Evolutionary conservation across 257 asterid species (phyloP).

Genomic region (Nyctanthes arbortristis): DNA sequence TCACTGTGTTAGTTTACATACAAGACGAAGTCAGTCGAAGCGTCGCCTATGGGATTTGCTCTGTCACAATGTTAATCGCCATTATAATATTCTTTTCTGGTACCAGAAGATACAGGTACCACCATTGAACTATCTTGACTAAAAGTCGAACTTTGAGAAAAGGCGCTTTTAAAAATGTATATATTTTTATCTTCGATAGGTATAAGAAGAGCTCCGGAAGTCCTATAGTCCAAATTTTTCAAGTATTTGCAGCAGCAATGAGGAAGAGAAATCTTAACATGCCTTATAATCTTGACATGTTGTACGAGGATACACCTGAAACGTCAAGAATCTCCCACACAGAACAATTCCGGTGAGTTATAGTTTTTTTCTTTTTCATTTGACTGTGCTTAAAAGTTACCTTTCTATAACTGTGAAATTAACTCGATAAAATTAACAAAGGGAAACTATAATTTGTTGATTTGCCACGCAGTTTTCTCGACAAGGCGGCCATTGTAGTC

Average conservation of each 20-base stretch:
- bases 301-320: conserved; percentile 63
- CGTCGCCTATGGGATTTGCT: conserved; percentile 76
- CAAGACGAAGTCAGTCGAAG: conserved; percentile 78
- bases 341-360: conserved; percentile 56
- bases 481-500: conserved; percentile 79
- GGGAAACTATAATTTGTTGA: no score
- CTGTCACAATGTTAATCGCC: conserved; percentile 60
- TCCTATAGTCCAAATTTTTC: conserved; percentile 73
- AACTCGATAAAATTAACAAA: no score
- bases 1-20: conserved; percentile 80
- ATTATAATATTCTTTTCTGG: conserved; percentile 60
- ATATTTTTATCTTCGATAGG: conserved; percentile 30
- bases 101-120: conserved; percentile 57
- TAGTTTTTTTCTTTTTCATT: not conserved
- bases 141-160: not conserved
- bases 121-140: not conserved
- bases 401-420: no score
- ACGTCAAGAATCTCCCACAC: conserved; percentile 65
- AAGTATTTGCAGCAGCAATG: conserved; percentile 68
- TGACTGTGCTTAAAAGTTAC: no score
- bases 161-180: not conserved
- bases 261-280: conserved; percentile 51
- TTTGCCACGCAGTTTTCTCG: conserved; percentile 48
- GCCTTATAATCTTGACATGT: conserved; percentile 51
- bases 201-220: conserved; percentile 75